Evolutionary conservation across 768 basidiomycete species (phyloP).

Genomic region (Hericium erinaceus): DNA sequence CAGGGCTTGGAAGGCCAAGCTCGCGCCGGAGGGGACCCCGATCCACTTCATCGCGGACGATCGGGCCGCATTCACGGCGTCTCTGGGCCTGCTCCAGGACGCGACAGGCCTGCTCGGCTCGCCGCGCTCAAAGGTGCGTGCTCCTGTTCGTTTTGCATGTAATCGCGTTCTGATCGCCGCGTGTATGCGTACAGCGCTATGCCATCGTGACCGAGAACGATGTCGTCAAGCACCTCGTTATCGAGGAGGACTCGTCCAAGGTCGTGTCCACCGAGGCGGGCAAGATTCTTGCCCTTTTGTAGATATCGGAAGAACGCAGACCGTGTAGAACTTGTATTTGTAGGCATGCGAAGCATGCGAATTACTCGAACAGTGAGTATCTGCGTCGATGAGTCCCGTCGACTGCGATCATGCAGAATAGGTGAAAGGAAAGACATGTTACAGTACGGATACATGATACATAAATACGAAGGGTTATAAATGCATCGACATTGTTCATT

Average conservation of each 20-base stretch:
- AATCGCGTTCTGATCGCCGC: neutral
- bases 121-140: conserved; percentile 44
- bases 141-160: neutral
- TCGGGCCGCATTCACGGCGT: conserved; percentile 35
- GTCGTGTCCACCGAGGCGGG: conserved; percentile 36
- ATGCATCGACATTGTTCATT: too few relatives aligned
- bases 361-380: too few relatives aligned
- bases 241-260: conserved; percentile 30
- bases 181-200: conserved; percentile 34
- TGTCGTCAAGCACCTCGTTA: conserved; percentile 49
- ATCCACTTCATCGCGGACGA: conserved; percentile 45
- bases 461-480: too few relatives aligned
- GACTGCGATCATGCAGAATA: too few relatives aligned
- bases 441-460: too few relatives aligned
- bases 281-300: conserved; percentile 27
- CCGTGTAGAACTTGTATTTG: too few relatives aligned
- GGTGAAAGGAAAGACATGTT: too few relatives aligned
- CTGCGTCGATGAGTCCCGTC: too few relatives aligned
- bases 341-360: too few relatives aligned
- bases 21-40: conserved; percentile 45
- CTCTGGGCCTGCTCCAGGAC: conserved; percentile 36
- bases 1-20: conserved; percentile 55
- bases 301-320: neutral
- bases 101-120: conserved; percentile 51
- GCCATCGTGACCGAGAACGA: conserved; percentile 61